phyloP scores from a whole-genome alignment of 2,329 filamentous ascomycete genomes.

The Claviceps capensis region DNA sequence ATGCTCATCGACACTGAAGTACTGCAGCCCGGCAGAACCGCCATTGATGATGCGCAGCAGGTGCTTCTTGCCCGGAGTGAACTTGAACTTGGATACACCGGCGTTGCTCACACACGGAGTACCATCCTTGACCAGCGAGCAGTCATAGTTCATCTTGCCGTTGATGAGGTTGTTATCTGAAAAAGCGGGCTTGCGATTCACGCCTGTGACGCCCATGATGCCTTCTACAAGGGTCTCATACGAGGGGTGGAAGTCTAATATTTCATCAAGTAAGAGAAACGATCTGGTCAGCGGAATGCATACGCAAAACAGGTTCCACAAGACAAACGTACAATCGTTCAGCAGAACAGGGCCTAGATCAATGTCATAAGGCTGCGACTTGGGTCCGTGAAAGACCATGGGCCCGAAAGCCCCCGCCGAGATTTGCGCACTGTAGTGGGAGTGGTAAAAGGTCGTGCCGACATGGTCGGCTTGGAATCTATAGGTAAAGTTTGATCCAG shows the following conservation, averaged over 20 bases:
- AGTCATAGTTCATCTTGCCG: conserved; percentile 14
- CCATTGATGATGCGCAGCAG: background rate
- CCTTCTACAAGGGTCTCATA: conserved; percentile 24
- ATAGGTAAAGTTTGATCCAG: conserved; percentile 40
- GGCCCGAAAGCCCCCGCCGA: conserved; percentile 45
- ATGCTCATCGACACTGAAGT: conserved; percentile 37
- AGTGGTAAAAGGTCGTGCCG: conserved; percentile 47
- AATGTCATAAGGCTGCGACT: conserved; percentile 44
- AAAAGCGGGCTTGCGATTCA: background rate
- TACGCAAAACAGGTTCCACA: too few species aligned
- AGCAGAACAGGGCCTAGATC: conserved; percentile 47
- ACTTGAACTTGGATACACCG: conserved; percentile 22
- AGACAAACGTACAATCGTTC: conserved; percentile 32
- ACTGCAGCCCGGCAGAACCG: background rate
- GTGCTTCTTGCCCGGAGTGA: background rate
- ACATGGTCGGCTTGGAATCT: conserved; percentile 41
- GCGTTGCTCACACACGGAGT: background rate
- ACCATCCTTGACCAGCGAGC: background rate
- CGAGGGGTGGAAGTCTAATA: conserved; percentile 16
- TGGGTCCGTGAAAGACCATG: conserved; percentile 48
- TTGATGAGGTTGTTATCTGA: conserved; percentile 33
- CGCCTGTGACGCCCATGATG: background rate
- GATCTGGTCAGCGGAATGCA: too few species aligned
- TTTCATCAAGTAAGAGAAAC: background rate
- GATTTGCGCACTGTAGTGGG: conserved; percentile 36